A percentile compares a stretch with the other conserved stretches of the same genome.
phyloP scores from a whole-genome alignment of 2,329 filamentous ascomycete genomes.

The Alternaria burnsii region DNA sequence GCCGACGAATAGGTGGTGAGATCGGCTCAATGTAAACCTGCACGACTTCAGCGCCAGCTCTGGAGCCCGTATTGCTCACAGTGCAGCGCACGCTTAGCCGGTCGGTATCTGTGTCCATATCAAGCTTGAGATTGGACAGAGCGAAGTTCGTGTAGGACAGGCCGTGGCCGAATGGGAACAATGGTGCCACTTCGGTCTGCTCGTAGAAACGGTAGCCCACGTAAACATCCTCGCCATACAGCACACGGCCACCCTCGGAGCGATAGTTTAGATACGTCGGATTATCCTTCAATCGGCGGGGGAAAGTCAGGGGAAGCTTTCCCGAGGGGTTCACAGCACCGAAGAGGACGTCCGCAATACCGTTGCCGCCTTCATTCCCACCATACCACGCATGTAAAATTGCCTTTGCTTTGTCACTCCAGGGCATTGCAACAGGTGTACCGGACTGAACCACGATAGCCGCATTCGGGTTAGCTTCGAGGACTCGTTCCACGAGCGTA shows the following conservation, averaged over 20 bases:
- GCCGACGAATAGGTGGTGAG: background rate
- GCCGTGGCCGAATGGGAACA: slow-evolving; percentile 82
- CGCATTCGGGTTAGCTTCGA: slow-evolving; percentile 69
- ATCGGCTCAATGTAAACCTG: slow-evolving; percentile 59
- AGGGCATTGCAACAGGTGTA: slow-evolving; percentile 77
- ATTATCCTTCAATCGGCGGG: slow-evolving; percentile 64
- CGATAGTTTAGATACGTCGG: slow-evolving; percentile 79
- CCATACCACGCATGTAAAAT: slow-evolving; percentile 81
- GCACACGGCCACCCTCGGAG: background rate
- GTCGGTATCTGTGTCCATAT: slow-evolving; percentile 53
- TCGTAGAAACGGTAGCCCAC: background rate
- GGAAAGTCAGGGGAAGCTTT: slow-evolving; percentile 73
- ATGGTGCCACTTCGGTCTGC: slow-evolving; percentile 62
- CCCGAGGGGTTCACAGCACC: slow-evolving; percentile 78
- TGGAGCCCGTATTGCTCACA: slow-evolving; percentile 67
- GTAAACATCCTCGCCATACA: background rate
- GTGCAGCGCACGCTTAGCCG: slow-evolving; percentile 55
- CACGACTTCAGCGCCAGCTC: slow-evolving; percentile 60
- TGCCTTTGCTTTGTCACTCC: slow-evolving; percentile 78
- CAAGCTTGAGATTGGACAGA: background rate
- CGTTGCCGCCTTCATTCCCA: slow-evolving; percentile 83
- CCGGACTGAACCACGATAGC: slow-evolving; percentile 86
- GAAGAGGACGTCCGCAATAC: slow-evolving; percentile 77
- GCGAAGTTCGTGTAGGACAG: slow-evolving; percentile 76
- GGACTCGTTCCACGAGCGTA: slow-evolving; percentile 66